Evolutionary conservation across 768 basidiomycete species (phyloP), one percentile per base, ranked within the genome.

Genomic region (Fomitopsis serialis): DNA sequence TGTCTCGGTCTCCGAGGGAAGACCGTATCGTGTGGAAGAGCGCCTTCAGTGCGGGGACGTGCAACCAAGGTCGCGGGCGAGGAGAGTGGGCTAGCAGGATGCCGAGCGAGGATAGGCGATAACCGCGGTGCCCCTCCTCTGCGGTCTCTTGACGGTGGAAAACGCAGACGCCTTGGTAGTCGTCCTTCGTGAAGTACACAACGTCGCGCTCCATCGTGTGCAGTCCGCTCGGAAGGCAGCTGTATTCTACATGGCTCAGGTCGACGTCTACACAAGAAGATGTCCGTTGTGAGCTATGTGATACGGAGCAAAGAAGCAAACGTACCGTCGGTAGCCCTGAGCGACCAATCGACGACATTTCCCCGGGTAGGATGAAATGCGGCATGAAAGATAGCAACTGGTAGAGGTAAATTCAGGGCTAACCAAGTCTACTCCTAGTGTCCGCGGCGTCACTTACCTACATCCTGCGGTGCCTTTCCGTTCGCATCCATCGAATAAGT

Each of bases 301-400:
- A n/a, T 3, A 42, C 22, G 29, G 22, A 8, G 19, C 37, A 9
- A 19, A 15, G 29, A 19, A 8, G 19, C 37, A 9, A 19, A 15
- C 27, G 9, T 34, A 85, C 89, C 87, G 55, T 89, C 79, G 63
- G 74, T 81, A 9, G 82, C 80, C 62, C 83, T 89, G 27, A 87
- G 64, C 42, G 77, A 81, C 90, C 91, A 92, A 67, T 92, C 89
- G 13, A 92, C 73, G 13, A 84, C 66, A 65, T 90, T 91, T 13
- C 90, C 90, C 58, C 80, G 78, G 21, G 89, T 92, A 1, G 88
- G 86, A 69, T 92, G 90, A 61, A 92, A 92, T 6, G 88, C 89
- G 17, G 84, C 77, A 68, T 92, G 89, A 57, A 91, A 92, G 65
- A 91, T 85, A 11, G 89, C 87, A 63, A 89, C 89, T 91, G 59